Base-by-base conservation (phyloP, 2,329 filamentous ascomycete species). In the Claviceps pazoutovae region DNA sequence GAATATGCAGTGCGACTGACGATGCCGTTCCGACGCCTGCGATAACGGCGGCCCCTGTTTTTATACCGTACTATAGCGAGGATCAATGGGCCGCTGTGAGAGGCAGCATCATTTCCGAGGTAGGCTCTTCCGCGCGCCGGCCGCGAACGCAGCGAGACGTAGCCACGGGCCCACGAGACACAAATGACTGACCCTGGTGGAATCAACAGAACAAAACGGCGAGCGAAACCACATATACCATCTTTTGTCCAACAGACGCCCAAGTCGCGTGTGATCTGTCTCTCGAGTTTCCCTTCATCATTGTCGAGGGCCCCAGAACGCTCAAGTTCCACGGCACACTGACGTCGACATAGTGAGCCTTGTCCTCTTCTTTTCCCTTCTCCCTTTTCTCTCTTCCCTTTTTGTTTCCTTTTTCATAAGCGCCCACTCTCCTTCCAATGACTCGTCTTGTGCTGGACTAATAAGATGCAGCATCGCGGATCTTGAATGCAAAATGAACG, bases 231-330 rank as follows among this genome's bases (percentile, higher is more conserved):
- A 69, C 70, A 23, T 75, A 73, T 55, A 74, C 72, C 52, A 70
- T 75, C 42, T 75, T 75, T 58, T 75, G 73, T 54, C 67, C 68
- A 9, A 64, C 69, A 34, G 60, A 68, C 51, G 64, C 66, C n/a
- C 65, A 67, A 3, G 62, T 62, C 5, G 64, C 62, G 6, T 75
- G 73, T 59, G 67, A 69, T 51, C 61, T 75, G 7, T 68, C 68
- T 6, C 67, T 71, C 14, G 70, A 72, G 45, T 66, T 74, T 38
- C 73, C 73, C 4, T 75, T 75, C 55, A 56, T 71, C 47, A 65
- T 75, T 52, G 66, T 71, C 13, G 71, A 74, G 55, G 72, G 73
- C 0, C 67, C 71, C 13, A 61, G 62, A 39, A 74, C 71, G 4
- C 64, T 75, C 37, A 60, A 65, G 47, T 75, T 73, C 36, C 66